Conservation (phyloP, 208 protist species). For the Leishmania arabica region DNA sequence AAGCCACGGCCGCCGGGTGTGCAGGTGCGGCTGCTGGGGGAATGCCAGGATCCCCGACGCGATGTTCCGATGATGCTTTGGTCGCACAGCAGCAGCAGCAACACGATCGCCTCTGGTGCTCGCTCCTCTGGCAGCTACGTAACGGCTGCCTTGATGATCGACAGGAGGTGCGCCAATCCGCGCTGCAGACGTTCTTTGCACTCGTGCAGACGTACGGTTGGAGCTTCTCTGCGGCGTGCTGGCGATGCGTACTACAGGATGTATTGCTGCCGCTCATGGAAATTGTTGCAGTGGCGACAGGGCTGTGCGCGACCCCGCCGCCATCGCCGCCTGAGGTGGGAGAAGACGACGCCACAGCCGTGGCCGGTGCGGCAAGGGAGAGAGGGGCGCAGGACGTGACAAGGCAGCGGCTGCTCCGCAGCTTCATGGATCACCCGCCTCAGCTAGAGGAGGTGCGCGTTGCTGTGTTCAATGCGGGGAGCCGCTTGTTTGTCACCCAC, state of each 20-base stretch:
- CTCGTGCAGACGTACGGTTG: constrained; percentile 78
- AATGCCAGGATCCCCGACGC: not conserved
- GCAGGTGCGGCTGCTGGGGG: not conserved
- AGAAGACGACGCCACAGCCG: not conserved
- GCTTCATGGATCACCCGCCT: constrained; percentile 29
- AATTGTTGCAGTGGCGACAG: constrained; percentile 35
- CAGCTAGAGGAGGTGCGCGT: constrained; percentile 64
- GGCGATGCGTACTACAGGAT: constrained; percentile 51
- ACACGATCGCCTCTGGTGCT: constrained; percentile 35
- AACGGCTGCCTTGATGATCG: constrained; percentile 47
- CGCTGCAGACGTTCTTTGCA: constrained; percentile 83
- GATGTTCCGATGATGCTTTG: not conserved
- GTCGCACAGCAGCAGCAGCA: constrained; percentile 4
- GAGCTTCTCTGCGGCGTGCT: constrained; percentile 52
- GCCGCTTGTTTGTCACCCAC: constrained; percentile 57
- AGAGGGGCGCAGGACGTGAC: not conserved
- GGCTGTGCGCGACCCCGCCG: constrained; percentile 30
- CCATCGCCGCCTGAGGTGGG: not conserved
- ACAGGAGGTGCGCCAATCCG: constrained; percentile 83
- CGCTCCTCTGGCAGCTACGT: constrained; percentile 56
- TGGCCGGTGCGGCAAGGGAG: not conserved
- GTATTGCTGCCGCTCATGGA: constrained; percentile 65
- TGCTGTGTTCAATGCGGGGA: constrained; percentile 55
- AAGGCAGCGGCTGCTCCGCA: constrained; percentile 18
- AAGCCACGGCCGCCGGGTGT: not conserved